Conservation (phyloP, 2,329 filamentous ascomycete species). For the Alternaria consortialis region DNA sequence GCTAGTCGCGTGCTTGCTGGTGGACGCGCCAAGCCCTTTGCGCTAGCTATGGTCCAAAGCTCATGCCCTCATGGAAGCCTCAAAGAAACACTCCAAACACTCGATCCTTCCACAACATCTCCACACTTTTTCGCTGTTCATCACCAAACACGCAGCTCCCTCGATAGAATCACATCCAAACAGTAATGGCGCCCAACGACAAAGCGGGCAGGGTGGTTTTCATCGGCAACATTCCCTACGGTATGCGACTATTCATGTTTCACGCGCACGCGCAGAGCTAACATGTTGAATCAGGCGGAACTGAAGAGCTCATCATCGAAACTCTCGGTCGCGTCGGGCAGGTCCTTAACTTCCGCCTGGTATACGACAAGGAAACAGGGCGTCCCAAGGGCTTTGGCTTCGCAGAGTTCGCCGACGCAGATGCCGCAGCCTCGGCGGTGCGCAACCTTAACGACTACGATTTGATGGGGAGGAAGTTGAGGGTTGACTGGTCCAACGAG, state of each 20-base stretch:
- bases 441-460: conserved; percentile 96
- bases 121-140: neutral
- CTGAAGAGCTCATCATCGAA: conserved; percentile 94
- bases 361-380: conserved; percentile 95
- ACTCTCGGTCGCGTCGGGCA: conserved; percentile 91
- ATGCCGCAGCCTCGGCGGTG: conserved; percentile 91
- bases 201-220: conserved; percentile 82
- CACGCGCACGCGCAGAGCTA: conserved; percentile 17
- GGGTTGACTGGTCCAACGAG: conserved; percentile 96
- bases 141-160: neutral
- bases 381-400: conserved; percentile 97
- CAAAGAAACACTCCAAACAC: conserved; percentile 15
- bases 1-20: conserved; percentile 6
- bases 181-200: conserved; percentile 58
- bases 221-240: conserved; percentile 87
- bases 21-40: conserved; percentile 17
- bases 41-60: conserved; percentile 9
- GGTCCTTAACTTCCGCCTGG: conserved; percentile 89
- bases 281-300: conserved; percentile 71
- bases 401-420: conserved; percentile 91
- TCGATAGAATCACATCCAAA: neutral
- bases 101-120: neutral
- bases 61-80: conserved; percentile 7
- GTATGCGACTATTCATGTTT: conserved; percentile 55
- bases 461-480: conserved; percentile 91